Conservation (phyloP, 305 asterid species). For the Plantago coronopus region DNA sequence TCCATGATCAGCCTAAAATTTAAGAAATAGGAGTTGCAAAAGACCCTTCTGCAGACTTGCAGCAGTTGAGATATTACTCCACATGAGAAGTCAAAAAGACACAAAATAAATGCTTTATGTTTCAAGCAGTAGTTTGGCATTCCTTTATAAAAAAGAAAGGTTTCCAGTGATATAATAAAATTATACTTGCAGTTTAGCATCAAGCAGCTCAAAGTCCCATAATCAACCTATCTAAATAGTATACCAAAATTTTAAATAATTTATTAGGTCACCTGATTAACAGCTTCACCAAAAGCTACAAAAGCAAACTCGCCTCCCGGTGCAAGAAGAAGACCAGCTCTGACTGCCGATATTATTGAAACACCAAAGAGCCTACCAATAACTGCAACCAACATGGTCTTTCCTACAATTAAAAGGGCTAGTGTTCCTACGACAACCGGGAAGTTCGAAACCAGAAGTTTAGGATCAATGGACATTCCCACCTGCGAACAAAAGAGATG, state of each 20-base stretch:
- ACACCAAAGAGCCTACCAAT: slow-evolving; percentile 87
- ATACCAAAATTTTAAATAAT: slow-evolving; percentile 18
- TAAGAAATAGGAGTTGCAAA: slow-evolving; percentile 12
- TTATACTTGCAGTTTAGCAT: slow-evolving; percentile 10
- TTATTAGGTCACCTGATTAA: slow-evolving; percentile 69
- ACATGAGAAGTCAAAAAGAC: background rate
- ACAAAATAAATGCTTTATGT: too few relatives aligned
- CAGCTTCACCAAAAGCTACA: slow-evolving; percentile 99
- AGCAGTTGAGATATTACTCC: slow-evolving; percentile 21
- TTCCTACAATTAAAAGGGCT: slow-evolving; percentile 82
- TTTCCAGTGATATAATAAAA: background rate
- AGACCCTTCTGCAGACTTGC: slow-evolving; percentile 15
- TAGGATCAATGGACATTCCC: slow-evolving; percentile 99
- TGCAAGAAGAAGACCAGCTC: slow-evolving; percentile 98
- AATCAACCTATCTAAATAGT: slow-evolving; percentile 19
- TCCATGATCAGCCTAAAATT: slow-evolving; percentile 2
- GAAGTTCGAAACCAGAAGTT: slow-evolving; percentile 91
- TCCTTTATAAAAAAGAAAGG: slow-evolving; percentile 8
- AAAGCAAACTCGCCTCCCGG: slow-evolving; percentile 99
- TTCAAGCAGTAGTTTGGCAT: too few relatives aligned
- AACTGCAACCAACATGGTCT: slow-evolving; percentile 80
- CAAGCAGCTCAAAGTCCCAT: slow-evolving; percentile 25
- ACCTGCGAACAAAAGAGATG: slow-evolving; percentile 58
- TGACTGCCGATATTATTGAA: slow-evolving; percentile 79
- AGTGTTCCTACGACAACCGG: slow-evolving; percentile 77